Conservation (phyloP, 441 rosid genomes). For the Mallotus japonicus region DNA sequence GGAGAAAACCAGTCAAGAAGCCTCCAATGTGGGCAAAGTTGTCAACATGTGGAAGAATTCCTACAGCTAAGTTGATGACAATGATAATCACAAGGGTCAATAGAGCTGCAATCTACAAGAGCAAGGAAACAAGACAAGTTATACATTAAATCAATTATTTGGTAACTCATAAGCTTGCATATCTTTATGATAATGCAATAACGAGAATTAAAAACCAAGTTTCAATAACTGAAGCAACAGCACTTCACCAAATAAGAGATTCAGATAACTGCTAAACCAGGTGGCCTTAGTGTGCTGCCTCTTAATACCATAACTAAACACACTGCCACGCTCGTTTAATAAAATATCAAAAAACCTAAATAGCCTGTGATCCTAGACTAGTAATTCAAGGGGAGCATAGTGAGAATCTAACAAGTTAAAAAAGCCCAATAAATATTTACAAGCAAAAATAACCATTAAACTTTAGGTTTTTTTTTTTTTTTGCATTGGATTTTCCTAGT, state of each 20-base stretch:
- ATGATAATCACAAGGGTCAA: constrained; percentile 61
- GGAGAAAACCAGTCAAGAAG: constrained; percentile 70
- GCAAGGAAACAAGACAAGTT: not conserved
- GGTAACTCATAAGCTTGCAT: no score
- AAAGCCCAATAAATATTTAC: not conserved
- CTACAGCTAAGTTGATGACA: constrained; percentile 70
- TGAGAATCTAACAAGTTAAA: not conserved
- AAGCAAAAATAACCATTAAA: not conserved
- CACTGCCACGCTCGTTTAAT: no score
- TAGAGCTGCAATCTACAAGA: constrained; percentile 68
- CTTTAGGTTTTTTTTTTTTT: no score
- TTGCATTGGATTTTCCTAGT: no score
- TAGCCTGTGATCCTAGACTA: not conserved
- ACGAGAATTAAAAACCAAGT: not conserved
- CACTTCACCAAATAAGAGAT: no score
- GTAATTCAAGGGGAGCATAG: no score
- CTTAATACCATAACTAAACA: no score
- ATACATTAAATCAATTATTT: no score
- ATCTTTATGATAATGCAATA: no score
- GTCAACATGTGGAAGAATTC: constrained; percentile 88
- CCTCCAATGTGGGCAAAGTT: constrained; percentile 98
- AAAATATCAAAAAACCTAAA: no score
- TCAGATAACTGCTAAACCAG: no score
- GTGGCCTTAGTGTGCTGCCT: no score
- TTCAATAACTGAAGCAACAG: not conserved